Base-by-base conservation (phyloP, 2,329 filamentous ascomycete species). In the Ciborinia camelliae region DNA sequence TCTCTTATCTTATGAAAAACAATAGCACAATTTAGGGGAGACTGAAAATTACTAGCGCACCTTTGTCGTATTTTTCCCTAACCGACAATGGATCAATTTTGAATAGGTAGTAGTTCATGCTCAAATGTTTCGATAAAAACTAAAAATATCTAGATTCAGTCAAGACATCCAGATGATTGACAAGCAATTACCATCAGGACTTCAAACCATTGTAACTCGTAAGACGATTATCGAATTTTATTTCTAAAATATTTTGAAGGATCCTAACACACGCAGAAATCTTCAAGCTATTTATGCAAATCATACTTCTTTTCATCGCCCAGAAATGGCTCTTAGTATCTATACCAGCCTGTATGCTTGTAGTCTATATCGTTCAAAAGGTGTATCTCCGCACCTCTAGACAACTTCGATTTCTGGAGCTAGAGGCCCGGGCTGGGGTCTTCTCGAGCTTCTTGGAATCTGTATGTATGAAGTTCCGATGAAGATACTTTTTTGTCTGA, bases 381-480 rank as follows among this genome's bases (percentile, higher is more conserved):
- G 79, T 85, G 57, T 88, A 88, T 68, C 77, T 88, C 2, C 78
- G 82, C 0, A 88, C 85, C 0, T 87, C 84, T 0, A 77, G 85
- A 0, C 86, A 88, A 71, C 72, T 89, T 9, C 79, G 86, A 57
- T 78, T 86, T 26, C 73, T 89, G 14, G 86, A 88, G 53, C 78
- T 89, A 0, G 86, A 89, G 71, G 80, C 82, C 1, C 87, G 88
- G 68, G 81, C 81, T 0, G 84, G 84, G 0, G 75, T 87, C 0
- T 68, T 61, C 50, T 76, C 75, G 0, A 75, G 70, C 52, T 76
- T 81, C 23, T 63, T 81, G 4, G 79, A 81, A 68, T 76, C 78
- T 0, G 75, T 57, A 63, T 28, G 51, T 48, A 28, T 47, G 4
- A 15, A 37, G 30, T 75, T 26, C 23, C 66, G 58, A 18, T n/a